Base-by-base conservation (phyloP, 2,329 filamentous ascomycete genomes). In the Aspergillus sergii region DNA sequence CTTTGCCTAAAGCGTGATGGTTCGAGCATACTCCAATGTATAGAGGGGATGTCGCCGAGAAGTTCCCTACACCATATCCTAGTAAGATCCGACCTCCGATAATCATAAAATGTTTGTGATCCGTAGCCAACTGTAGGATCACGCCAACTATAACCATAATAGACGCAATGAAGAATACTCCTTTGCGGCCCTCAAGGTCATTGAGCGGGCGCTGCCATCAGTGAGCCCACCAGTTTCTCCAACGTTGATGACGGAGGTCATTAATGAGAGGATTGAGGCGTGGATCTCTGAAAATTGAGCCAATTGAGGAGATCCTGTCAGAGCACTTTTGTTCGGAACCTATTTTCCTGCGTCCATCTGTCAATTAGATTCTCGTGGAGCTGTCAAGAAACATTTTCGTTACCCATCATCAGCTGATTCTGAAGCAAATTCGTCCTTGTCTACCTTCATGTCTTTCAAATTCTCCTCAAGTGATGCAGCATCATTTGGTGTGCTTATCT, bases 71-170 rank as follows among this genome's bases (percentile, higher is more conserved):
- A 16, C 50, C 50, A 26, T 34, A 53, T 2, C 50, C 50, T 14
- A 53, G 50, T 8, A 53, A 34, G 30, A 53, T 53, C 8, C 50
- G 28, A 12, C 50, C 50, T 34, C 0, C 50, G 26, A 58, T 19
- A 3, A 50, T 46, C 23, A 58, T 45, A 9, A 32, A 43, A 23
- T 21, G 16, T n/a, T 58, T 32, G 30, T 58, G 45, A 36, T 58
- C 39, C 23, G 57, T 58, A 3, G 43, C 57, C 26, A 58, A 43
- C 19, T 58, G 57, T 19, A 50, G 30, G 57, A 58, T 36, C 19
- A 43, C 57, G 26, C 57, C 57, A 3, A 46, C 30, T 8, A 58
- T 23, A 23, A 48, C 26, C 19, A 46, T 46, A 7, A 50, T 36
- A 3, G 57, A 58, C 9, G 57, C 57, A 26, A 58, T 21, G 3